phyloP scores from a whole-genome alignment of 345 rosid genomes.

The Erucastrum elatum region DNA sequence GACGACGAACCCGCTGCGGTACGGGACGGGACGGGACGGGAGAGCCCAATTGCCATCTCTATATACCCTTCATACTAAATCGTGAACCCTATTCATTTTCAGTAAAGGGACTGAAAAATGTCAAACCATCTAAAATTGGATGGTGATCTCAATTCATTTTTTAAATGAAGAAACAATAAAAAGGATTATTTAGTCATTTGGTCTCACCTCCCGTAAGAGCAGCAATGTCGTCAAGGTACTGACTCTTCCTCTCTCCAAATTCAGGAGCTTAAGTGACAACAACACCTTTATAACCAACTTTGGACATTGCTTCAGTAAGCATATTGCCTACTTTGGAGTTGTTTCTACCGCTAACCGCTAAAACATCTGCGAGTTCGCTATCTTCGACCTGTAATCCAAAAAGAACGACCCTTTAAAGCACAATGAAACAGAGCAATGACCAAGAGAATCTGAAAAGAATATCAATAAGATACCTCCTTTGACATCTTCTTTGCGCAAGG shows the following conservation, averaged over 20 bases:
- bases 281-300: slow-evolving; percentile 90
- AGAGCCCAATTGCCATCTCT: too few species aligned
- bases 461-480: slow-evolving; percentile 61
- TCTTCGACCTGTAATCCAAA: slow-evolving; percentile 40
- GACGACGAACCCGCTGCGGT: too few species aligned
- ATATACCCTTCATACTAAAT: not conserved
- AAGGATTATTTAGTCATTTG: not conserved
- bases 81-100: not conserved
- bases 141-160: not conserved
- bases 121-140: not conserved
- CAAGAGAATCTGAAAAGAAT: not conserved
- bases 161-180: not conserved
- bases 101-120: not conserved
- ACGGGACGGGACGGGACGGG: too few species aligned
- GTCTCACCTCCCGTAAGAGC: slow-evolving; percentile 58
- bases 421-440: not conserved
- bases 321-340: slow-evolving; percentile 85
- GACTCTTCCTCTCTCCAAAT: slow-evolving; percentile 84
- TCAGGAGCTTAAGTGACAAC: slow-evolving; percentile 98
- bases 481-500: too few species aligned
- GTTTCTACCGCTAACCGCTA: slow-evolving; percentile 96
- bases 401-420: not conserved
- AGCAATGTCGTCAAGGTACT: slow-evolving; percentile 92
- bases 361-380: slow-evolving; percentile 92
- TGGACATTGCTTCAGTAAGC: slow-evolving; percentile 91